Base-by-base conservation (phyloP, 805 yeast species). In the Candida koratica region DNA sequence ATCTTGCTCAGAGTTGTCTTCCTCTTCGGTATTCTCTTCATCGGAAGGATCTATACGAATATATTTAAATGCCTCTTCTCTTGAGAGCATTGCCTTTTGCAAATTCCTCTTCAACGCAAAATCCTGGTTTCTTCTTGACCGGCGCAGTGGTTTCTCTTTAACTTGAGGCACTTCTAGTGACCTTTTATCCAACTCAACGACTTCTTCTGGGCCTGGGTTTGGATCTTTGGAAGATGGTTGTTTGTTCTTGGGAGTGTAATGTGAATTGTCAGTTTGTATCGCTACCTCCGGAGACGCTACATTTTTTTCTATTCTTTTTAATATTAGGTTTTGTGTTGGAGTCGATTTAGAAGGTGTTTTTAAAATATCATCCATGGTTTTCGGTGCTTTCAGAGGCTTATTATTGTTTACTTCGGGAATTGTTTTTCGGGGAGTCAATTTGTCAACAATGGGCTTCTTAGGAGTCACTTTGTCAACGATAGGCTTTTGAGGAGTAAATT, bases 61-160 rank as follows among this genome's bases (percentile, higher is more conserved):
- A n/a, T 20, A 24, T 15, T n/a, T 29, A 10, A 29, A n/a, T 17
- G 14, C 17, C 10, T 29, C 35, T 4, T 32, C 35, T 24, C 28
- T 16, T 17, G 23, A 8, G 5, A 28, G 23, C 11, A 10, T 28
- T 22, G 5, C 10, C 10, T 20, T 20, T 7, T 20, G 23, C 11
- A 32, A 14, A 16, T 17, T 27, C 22, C 24, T 29, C 11, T 28
- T 28, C 16, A 19, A 34, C 10, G 34, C 27, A 3, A 14, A 5
- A 34, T 16, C 34, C 25, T 36, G 34, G 17, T 34, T 38, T 2
- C 22, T 35, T n/a, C 32, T 17, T 20, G 22, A n/a, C n/a, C n/a
- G n/a, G n/a, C n/a, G n/a, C n/a, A n/a, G n/a, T n/a, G n/a, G n/a
- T n/a, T n/a, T n/a, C n/a, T n/a, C n/a, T n/a, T n/a, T n/a, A n/a